Evolutionary conservation across 192 early-diverging fungal species (phyloP), one percentile per base, ranked within the genome.

Genomic region (Backusella australiensis): DNA sequence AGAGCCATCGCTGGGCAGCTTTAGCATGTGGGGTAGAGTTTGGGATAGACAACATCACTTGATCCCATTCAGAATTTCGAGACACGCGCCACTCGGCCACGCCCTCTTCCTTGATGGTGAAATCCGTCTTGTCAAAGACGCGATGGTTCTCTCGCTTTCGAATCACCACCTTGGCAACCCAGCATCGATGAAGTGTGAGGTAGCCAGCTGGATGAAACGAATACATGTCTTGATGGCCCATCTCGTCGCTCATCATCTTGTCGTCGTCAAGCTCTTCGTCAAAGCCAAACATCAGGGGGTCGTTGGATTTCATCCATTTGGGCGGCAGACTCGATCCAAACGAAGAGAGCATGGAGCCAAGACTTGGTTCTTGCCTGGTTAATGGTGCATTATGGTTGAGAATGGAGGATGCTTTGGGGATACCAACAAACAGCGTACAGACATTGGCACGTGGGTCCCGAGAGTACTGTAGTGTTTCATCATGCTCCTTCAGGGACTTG

Each of bases 21-120:
- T 52, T 7, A 53, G 7, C 17, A 19, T 26, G 44, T 19, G 70
- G 29, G 1, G 56, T 9, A 0, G 56, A 4, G 8, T 63, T 63
- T 35, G 3, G 6, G 6, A n/a, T 8, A 21, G 56, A 63, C 1
- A 63, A 2, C 0, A 71, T 65, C 11, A 76, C 86, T 29, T 82
- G 56, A 34, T 69, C 65, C 88, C 88, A 89, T 63, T 85, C 79
- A 8, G 56, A 26, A 39, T 74, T 73, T 15, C 88, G 78, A 32
- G 82, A 74, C 19, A 89, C 38, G 23, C 78, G 79, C 88, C 88
- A 89, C 67, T 89, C 88, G 17, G 86, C 88, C 8, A 89, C 80
- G 75, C 88, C 88, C 66, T 88, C 86, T 69, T 85, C 80, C 67
- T 80, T 79, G 34, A 88, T 73, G 15, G 80, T 72, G 63, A 89